Evolutionary conservation across 192 early-diverging fungal genomes (phyloP), one percentile per base, ranked within the genome.

Genomic region (Mortierella hygrophila): DNA sequence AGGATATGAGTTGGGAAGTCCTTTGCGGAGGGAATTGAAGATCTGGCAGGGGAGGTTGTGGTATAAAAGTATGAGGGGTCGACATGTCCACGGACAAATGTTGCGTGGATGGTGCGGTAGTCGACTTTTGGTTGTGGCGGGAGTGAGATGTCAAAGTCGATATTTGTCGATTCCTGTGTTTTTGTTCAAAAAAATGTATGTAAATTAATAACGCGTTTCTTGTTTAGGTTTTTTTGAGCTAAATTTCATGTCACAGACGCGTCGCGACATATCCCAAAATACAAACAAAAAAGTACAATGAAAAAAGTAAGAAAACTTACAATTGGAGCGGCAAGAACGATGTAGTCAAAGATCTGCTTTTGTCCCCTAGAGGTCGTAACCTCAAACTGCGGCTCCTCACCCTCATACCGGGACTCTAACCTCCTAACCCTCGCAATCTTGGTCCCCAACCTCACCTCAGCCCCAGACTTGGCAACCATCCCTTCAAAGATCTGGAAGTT

Each of bases 401-500:
- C 72, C 2, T 74, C 72, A 16, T 54, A 73, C 26, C 80, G 78
- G 18, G 65, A 20, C 32, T 72, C 72, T 4, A 84, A 38, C 57
- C 81, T 82, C 7, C 57, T 73, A 6, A 93, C 77, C 23, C 80
- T 75, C 18, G 68, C 71, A 13, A 93, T 88, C 13, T 74, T 82
- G 0, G 92, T 93, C 57, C 90, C 72, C 16, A 95, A 72, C 60
- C 71, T 63, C 2, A 95, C 76, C 35, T 86, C 42, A 1, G 94
- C 92, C 8, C 77, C 77, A 3, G 90, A 90, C 3, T 79, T 71
- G 4, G 70, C 60, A 0, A 90, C 82, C 87, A 93, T 93, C 6
- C 91, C 87, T 73, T 94, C 92, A 89, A 93, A 93, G 26, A 95
- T 89, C 38, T 89, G 88, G 35, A 84, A 91, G 81, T 95, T 95